A percentile compares a stretch with the other conserved stretches of the same genome.
Conservation (phyloP, 306 rosid species). For the Casuarina glauca region DNA sequence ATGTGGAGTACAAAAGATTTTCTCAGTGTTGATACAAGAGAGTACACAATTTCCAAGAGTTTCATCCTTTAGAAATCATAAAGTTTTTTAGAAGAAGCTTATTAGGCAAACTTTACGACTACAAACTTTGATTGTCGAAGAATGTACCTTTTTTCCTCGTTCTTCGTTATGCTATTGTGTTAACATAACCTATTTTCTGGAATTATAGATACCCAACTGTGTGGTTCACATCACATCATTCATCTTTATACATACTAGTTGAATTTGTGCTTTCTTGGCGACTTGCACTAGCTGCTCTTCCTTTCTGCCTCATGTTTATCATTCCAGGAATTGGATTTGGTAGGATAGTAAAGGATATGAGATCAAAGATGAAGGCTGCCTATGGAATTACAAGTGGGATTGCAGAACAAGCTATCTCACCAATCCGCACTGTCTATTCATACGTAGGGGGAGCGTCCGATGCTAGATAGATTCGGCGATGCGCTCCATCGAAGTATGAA, state of each 20-base stretch:
- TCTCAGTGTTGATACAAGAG: too few species aligned
- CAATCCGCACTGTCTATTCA: constrained; percentile 76
- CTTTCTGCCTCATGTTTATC: constrained; percentile 81
- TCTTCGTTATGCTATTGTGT: constrained; percentile 14
- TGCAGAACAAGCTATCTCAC: constrained; percentile 87
- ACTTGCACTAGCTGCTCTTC: constrained; percentile 72
- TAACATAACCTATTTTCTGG: constrained; percentile 1
- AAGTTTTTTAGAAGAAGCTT: too few species aligned
- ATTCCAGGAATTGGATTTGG: constrained; percentile 72
- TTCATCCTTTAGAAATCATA: too few species aligned
- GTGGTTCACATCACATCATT: constrained; percentile 78
- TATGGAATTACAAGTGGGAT: constrained; percentile 88
- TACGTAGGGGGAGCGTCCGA: constrained; percentile 78
- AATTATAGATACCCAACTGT: constrained; percentile 70
- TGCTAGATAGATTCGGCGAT: constrained; percentile 56
- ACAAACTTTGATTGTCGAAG: neutral
- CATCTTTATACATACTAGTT: constrained; percentile 73
- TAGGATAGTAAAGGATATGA: constrained; percentile 63
- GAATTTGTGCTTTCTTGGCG: constrained; percentile 81
- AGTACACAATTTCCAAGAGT: too few species aligned
- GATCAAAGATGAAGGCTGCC: constrained; percentile 77
- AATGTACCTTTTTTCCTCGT: neutral
- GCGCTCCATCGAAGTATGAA: constrained; percentile 65
- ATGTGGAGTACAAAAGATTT: too few species aligned
- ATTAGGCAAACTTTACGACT: too few species aligned